Base-by-base conservation (phyloP, 139 green algal genomes). In the Yamagishiella unicocca region DNA sequence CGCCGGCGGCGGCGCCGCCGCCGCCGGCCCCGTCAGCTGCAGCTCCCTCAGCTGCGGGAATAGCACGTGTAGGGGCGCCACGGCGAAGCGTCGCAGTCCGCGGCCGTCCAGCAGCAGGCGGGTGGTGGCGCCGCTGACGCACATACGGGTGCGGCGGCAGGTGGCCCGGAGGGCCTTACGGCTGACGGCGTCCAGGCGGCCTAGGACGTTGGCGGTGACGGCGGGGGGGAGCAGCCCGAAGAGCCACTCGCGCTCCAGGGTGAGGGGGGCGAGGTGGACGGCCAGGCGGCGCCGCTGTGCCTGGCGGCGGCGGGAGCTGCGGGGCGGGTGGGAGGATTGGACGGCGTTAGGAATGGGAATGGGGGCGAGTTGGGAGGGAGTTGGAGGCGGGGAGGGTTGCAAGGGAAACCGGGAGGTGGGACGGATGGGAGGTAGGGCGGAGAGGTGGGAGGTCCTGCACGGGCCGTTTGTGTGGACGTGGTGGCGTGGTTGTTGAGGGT, bases 201-300 rank as follows among this genome's bases (percentile, higher is more conserved):
- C 80, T 2, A 86, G 62, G 8, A 86, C 33, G 42, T 35, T 67
- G 64, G 31, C 31, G 0, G 80, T 86, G n/a, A 86, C 80, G 19
- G 43, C 35, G 42, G 80, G 61, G 4, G 80, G 80, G 43, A 86
- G 64, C 0, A 24, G 0, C 9, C 80, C 80, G 21, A 86, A 67
- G 7, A 86, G 80, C 62, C 62, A 86, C 31, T 86, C 80, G 45
- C 80, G 80, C 45, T 86, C 80, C 7, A 67, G 31, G 25, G 80
- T 67, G 29, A 77, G 62, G 14, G 80, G 80, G 35, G 43, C 31
- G 10, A 86, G 80, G 64, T 31, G 33, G 80, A 31, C 21, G 22
- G 43, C 64, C 22, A 77, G 43, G 31, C 64, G 80, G 5, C 80
- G 64, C n/a, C 80, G 80, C 45, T 50, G 31, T 1, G 80, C 62